Evolutionary conservation across 1,139 yeast genomes (phyloP).

Genomic region (Protomyces gravidus): DNA sequence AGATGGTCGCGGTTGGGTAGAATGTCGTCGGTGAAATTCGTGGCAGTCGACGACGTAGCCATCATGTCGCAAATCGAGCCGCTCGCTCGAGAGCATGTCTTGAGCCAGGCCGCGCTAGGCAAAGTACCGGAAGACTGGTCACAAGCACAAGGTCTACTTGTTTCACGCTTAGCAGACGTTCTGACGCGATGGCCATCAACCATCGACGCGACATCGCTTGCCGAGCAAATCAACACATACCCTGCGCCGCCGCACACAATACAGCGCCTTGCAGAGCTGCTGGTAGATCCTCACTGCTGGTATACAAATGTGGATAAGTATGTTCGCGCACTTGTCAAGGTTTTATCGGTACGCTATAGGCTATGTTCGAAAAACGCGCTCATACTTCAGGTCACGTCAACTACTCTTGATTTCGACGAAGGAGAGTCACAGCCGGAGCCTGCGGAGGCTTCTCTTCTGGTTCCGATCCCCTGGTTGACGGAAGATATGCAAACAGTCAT

Average conservation of each 20-base stretch:
- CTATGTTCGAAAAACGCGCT: background rate
- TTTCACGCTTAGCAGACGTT: background rate
- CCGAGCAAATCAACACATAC: background rate
- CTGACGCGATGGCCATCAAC: background rate
- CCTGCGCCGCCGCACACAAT: constrained; percentile 53
- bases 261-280: constrained; percentile 52
- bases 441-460: constrained; percentile 8
- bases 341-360: constrained; percentile 26
- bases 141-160: background rate
- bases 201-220: background rate
- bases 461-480: constrained; percentile 22
- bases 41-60: background rate
- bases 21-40: background rate
- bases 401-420: constrained; percentile 8
- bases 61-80: background rate
- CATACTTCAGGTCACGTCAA: constrained; percentile 5
- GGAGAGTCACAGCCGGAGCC: background rate
- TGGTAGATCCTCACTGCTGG: constrained; percentile 46
- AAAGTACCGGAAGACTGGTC: background rate
- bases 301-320: constrained; percentile 42
- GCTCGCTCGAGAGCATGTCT: background rate
- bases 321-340: constrained; percentile 42
- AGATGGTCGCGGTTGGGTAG: no score
- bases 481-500: constrained; percentile 1
- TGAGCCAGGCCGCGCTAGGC: background rate